Evolutionary conservation across 306 rosid species (phyloP), one percentile per base, ranked within the genome.

Genomic region (Luffa aegyptiaca): DNA sequence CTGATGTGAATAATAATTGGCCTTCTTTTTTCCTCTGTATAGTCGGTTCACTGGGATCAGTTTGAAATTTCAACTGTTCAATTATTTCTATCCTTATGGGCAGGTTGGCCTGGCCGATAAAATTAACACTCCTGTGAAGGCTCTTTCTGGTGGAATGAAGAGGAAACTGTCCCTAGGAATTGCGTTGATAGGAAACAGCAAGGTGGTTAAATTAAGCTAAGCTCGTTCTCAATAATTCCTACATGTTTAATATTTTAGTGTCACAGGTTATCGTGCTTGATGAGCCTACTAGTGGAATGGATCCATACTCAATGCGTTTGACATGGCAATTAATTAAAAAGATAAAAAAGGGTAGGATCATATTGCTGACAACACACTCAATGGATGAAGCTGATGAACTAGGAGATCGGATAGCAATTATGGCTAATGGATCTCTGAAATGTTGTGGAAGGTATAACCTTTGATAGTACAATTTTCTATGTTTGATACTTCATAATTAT

Each of bases 271-370:
- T 94, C 56, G 77, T 94, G 82, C 97, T 94, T 65, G 98, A 94
- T 81, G 98, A 94, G 88, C 98, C 98, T 61, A 94, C 98, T 31
- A 92, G 98, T 87, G 98, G 98, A 89, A 94, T 94, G 98, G 98
- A 94, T 88, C 98, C 98, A 62, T 94, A 94, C 84, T 94, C 98
- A 6, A 94, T 91, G 98, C 97, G 97, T 63, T 88, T 92, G 92
- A 92, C 98, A 63, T 92, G 98, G 98, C 98, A 94, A 82, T 86
- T 94, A 78, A 94, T 94, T 72, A 94, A 94, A 84, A 92, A 91
- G 85, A 87, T 90, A 44, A 94, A 89, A 66, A 94, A 94, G 84
- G 97, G 97, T 70, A 92, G 97, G 90, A 94, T 94, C 87, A 92
- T 94, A 75, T 89, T 94, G 79, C 87, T 94, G 68, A 94, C 98